These are phyloP conservation scores for Auricularia auricula-judae DNA, from an alignment of 768 basidiomycete genomes.

Conservation along the genomic window DNA sequence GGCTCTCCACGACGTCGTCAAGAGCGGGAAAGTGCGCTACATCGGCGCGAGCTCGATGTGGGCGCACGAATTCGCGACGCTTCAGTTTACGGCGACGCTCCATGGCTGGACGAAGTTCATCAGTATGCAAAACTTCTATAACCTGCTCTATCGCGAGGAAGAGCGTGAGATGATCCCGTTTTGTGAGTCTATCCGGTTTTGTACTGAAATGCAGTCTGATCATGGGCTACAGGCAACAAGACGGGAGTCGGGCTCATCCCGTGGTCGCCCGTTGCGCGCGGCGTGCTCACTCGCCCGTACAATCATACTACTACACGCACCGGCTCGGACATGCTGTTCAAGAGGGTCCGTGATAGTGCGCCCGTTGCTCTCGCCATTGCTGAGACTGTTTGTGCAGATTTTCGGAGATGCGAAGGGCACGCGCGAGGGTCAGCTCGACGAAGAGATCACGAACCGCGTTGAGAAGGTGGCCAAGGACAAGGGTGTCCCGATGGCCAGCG, in stretches of 20 bases:
- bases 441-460: conserved; percentile 23
- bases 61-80: conserved; percentile 12
- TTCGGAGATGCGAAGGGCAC: neutral
- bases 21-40: conserved; percentile 37
- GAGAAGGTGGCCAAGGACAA: conserved; percentile 28
- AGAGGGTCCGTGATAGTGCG: neutral
- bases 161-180: conserved; percentile 52
- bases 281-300: conserved; percentile 25
- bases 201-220: neutral
- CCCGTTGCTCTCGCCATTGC: neutral
- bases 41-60: conserved; percentile 34
- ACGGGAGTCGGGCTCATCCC: conserved; percentile 41
- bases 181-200: neutral
- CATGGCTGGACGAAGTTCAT: conserved; percentile 32
- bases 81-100: neutral
- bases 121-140: conserved; percentile 62
- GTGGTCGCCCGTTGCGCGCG: conserved; percentile 33
- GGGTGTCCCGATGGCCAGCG: conserved; percentile 30
- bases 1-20: conserved; percentile 40
- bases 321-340: conserved; percentile 19
- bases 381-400: neutral
- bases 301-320: conserved; percentile 19
- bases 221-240: conserved; percentile 16
- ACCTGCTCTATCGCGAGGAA: conserved; percentile 51
- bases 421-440: conserved; percentile 2